Conservation (phyloP, 345 rosid genomes). For the Dovyalis caffra region DNA sequence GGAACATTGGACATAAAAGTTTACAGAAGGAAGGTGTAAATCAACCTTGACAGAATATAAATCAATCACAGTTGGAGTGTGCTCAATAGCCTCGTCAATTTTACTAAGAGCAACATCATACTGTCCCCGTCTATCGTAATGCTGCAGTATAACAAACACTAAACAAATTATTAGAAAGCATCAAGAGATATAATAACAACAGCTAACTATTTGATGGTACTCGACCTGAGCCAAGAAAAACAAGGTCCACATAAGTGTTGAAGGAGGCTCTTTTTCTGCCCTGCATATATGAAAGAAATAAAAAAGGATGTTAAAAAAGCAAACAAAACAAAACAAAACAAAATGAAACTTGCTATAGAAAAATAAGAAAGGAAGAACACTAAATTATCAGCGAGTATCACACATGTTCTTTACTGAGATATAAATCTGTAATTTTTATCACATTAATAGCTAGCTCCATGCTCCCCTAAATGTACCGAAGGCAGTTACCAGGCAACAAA, state of each 20-base stretch:
- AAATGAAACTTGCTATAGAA: not conserved
- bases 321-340: constrained; percentile 1
- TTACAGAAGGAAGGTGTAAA: not conserved
- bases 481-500: not conserved
- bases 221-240: constrained; percentile 95
- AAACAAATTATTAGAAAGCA: constrained; percentile 5
- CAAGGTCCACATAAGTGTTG: constrained; percentile 88
- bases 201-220: not conserved
- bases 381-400: not conserved
- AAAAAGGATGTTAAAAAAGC: constrained; percentile 8
- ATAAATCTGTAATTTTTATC: not conserved
- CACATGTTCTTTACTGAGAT: not conserved
- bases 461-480: not conserved
- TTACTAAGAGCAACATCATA: constrained; percentile 72
- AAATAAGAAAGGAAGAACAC: not conserved
- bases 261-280: constrained; percentile 85
- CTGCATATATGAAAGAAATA: constrained; percentile 43
- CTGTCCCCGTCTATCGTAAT: constrained; percentile 90
- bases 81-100: constrained; percentile 87
- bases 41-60: constrained; percentile 88
- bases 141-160: constrained; percentile 54
- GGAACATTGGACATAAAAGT: not conserved
- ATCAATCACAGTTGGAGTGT: constrained; percentile 98
- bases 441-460: not conserved
- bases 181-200: constrained; percentile 11